Evolutionary conservation across 306 rosid species (phyloP).

Genomic region (Acacia melanoxylon): DNA sequence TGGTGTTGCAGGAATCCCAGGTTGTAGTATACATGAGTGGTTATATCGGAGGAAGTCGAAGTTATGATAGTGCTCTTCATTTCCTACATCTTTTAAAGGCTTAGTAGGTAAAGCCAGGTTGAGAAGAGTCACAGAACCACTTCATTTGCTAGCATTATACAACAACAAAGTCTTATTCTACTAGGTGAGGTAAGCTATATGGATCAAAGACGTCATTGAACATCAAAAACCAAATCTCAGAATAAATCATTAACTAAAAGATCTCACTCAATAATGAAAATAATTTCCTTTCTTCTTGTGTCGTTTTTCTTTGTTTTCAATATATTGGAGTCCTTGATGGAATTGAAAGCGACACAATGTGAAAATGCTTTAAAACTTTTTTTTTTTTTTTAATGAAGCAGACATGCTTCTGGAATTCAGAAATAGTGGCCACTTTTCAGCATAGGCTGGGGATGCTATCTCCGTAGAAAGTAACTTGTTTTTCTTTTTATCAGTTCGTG

Average conservation of each 20-base stretch:
- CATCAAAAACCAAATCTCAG: too few species aligned
- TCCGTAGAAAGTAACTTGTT: slow-evolving; percentile 9
- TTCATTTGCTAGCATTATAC: not conserved
- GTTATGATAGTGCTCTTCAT: slow-evolving; percentile 52
- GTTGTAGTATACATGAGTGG: slow-evolving; percentile 63
- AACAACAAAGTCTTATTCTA: too few species aligned
- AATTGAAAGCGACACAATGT: not conserved
- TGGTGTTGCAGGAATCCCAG: slow-evolving; percentile 54
- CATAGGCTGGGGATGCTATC: slow-evolving; percentile 21
- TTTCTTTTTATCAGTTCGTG: slow-evolving; percentile 19
- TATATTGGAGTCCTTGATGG: slow-evolving; percentile 1
- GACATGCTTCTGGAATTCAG: slow-evolving; percentile 16
- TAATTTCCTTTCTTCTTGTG: not conserved
- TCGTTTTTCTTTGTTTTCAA: not conserved
- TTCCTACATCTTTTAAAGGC: slow-evolving; percentile 46
- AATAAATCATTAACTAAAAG: too few species aligned
- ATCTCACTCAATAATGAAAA: not conserved
- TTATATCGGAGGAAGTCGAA: slow-evolving; percentile 60
- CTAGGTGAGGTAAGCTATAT: too few species aligned
- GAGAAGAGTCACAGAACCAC: slow-evolving; percentile 8
- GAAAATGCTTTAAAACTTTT: not conserved
- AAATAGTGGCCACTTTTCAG: slow-evolving; percentile 13
- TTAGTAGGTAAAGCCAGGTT: slow-evolving; percentile 21
- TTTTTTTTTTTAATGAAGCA: slow-evolving; percentile 4
- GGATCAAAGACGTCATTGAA: too few species aligned